Evolutionary conservation across 2,329 filamentous ascomycete species (phyloP), one percentile per base, ranked within the genome.

Genomic region (Scorias spongiosa): DNA sequence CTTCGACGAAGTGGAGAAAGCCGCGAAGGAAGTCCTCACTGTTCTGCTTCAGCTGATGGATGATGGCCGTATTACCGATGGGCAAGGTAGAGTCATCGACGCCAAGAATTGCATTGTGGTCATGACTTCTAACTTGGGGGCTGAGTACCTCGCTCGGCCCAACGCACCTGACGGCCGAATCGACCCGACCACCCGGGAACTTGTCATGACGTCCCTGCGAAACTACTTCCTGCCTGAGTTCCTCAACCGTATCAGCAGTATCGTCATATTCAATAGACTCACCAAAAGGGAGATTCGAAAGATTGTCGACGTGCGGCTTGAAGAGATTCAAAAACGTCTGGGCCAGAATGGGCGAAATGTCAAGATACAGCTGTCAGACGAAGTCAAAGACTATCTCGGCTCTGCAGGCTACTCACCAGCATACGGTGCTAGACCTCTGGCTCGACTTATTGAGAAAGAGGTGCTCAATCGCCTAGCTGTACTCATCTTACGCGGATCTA

Each of bases 21-120:
- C 91, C 1, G 91, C 91, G 49, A 98, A 98, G 69, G 91, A 98
- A 67, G 78, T 98, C 1, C 71, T 98, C 38, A 98, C 91, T 1
- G 91, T 98, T 12, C 78, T 98, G 32, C 77, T 98, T n/a, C 91
- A 98, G 65, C 85, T 98, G 58, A 96, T 98, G 87, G 91, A 98
- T 57, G 91, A 98, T 58, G 91, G 91, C 28, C 87, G 91, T 57
- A 96, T 98, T 64, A 98, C 91, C 11, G 91, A 98, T 59, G 91
- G 91, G 40, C 93, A 96, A 75, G 91, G 91, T 60, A 80, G 91
- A 62, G 74, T 95, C 41, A 80, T 98, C 44, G 91, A 98, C 57
- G 91, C 89, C 48, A 86, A 81, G 67, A 98, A 98, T 73, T 96
- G 89, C 62, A 96, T 98, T 54, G 89, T 98, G 38, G 91, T 98